These are phyloP conservation scores for Bruguiera parviflora DNA, from an alignment of 345 rosid species.

Conservation along the genomic window DNA sequence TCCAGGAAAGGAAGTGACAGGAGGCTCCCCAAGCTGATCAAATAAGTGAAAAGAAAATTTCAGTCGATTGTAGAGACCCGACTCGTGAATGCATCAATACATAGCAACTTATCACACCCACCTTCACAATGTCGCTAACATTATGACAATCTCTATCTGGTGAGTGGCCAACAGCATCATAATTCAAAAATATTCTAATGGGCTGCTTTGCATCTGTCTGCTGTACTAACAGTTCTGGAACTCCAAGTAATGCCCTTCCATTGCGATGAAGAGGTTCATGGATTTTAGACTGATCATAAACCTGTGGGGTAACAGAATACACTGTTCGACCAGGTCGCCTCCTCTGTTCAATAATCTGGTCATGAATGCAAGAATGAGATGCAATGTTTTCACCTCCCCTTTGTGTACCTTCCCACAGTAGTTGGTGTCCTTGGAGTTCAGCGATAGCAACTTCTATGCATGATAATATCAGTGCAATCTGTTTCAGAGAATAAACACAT, in stretches of 20 bases:
- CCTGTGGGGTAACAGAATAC: slow-evolving; percentile 86
- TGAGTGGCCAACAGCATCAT: slow-evolving; percentile 99
- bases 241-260: slow-evolving; percentile 78
- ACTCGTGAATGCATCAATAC: not conserved
- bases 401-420: slow-evolving; percentile 36
- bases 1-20: slow-evolving; percentile 43
- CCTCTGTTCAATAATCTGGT: slow-evolving; percentile 85
- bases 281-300: slow-evolving; percentile 53
- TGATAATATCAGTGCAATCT: slow-evolving; percentile 59
- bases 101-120: slow-evolving; percentile 28
- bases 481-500: slow-evolving; percentile 19
- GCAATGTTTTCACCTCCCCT: slow-evolving; percentile 42
- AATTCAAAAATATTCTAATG: slow-evolving; percentile 86
- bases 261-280: slow-evolving; percentile 39
- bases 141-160: slow-evolving; percentile 78
- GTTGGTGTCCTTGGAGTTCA: slow-evolving; percentile 29
- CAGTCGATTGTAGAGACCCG: slow-evolving; percentile 12
- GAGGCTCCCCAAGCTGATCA: slow-evolving; percentile 89
- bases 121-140: slow-evolving; percentile 91
- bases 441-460: slow-evolving; percentile 47
- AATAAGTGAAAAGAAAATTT: slow-evolving; percentile 7
- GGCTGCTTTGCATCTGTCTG: slow-evolving; percentile 68
- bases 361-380: slow-evolving; percentile 97
- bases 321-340: slow-evolving; percentile 80
- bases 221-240: slow-evolving; percentile 28